These are phyloP conservation scores for Exserohilum rostratum DNA, from an alignment of 2,329 filamentous ascomycete genomes.

Conservation along the genomic window DNA sequence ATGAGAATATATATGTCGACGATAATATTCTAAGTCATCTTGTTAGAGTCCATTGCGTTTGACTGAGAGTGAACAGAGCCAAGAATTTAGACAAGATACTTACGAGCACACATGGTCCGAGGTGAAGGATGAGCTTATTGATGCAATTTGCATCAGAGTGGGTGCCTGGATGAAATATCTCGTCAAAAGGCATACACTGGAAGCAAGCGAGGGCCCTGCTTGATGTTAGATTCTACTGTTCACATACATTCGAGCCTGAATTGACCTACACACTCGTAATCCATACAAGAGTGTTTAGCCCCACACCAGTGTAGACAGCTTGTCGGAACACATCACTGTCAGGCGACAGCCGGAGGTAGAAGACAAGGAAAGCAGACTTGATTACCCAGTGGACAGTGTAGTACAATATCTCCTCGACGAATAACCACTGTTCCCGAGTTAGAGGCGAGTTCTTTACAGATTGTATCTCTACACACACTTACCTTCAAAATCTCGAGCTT, in stretches of 20 bases:
- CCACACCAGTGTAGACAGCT: constrained; percentile 1
- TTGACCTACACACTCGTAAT: background rate
- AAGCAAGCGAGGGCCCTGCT: constrained; percentile 1
- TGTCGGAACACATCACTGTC: background rate
- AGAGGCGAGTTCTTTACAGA: no score
- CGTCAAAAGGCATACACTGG: constrained; percentile 7
- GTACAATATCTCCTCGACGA: constrained; percentile 4
- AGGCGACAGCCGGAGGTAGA: constrained; percentile 5
- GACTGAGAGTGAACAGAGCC: background rate
- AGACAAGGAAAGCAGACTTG: constrained; percentile 6
- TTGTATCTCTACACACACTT: no score
- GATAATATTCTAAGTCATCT: constrained; percentile 2
- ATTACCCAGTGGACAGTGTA: constrained; percentile 10
- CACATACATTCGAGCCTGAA: background rate
- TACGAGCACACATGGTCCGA: constrained; percentile 5
- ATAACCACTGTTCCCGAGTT: background rate
- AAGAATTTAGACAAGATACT: background rate
- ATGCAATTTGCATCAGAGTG: constrained; percentile 6
- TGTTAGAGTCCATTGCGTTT: background rate
- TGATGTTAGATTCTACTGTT: background rate
- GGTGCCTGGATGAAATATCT: constrained; percentile 2
- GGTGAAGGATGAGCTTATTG: background rate
- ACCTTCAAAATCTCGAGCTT: background rate
- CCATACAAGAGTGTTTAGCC: background rate
- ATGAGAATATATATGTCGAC: constrained; percentile 7